A percentile compares a stretch with the other conserved stretches of the same genome.
Conservation (phyloP, 2,329 filamentous ascomycete genomes). For the Colletotrichum somersetense region DNA sequence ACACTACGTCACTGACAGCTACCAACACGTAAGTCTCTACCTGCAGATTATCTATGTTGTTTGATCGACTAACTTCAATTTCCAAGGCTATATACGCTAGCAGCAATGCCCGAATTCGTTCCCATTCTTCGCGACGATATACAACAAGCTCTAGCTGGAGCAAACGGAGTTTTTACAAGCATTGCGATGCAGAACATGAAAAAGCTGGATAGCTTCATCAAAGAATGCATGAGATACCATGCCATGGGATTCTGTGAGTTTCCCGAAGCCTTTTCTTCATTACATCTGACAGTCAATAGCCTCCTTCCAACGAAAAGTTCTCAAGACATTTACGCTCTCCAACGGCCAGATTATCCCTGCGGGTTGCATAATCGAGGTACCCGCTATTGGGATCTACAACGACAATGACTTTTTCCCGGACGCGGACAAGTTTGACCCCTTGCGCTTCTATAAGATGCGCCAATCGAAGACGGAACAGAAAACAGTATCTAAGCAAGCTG, state of each 20-base stretch:
- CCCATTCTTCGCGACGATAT: slow-evolving; percentile 66
- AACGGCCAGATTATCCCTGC: slow-evolving; percentile 64
- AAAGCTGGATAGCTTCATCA: slow-evolving; percentile 58
- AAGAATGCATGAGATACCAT: slow-evolving; percentile 52
- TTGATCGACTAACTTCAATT: background rate
- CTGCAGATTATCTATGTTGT: too few species aligned
- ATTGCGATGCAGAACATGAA: slow-evolving; percentile 54
- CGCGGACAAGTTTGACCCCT: slow-evolving; percentile 46
- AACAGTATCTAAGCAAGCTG: slow-evolving; percentile 24
- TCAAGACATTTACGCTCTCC: slow-evolving; percentile 64
- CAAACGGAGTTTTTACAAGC: slow-evolving; percentile 51
- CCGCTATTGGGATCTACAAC: slow-evolving; percentile 51
- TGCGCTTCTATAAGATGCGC: slow-evolving; percentile 33
- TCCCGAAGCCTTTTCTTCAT: slow-evolving; percentile 48
- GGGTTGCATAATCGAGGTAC: slow-evolving; percentile 58
- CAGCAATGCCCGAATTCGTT: slow-evolving; percentile 62
- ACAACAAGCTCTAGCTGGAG: slow-evolving; percentile 51
- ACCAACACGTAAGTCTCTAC: slow-evolving; percentile 56
- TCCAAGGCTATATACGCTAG: slow-evolving; percentile 64
- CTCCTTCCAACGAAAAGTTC: slow-evolving; percentile 64
- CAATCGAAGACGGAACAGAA: slow-evolving; percentile 21
- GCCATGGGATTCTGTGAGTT: slow-evolving; percentile 51
- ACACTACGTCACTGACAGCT: slow-evolving; percentile 61
- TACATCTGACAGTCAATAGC: slow-evolving; percentile 44
- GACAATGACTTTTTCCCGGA: slow-evolving; percentile 54